These are phyloP conservation scores for Colletotrichum gigasporum DNA, from an alignment of 2,329 filamentous ascomycete genomes.

Conservation along the genomic window DNA sequence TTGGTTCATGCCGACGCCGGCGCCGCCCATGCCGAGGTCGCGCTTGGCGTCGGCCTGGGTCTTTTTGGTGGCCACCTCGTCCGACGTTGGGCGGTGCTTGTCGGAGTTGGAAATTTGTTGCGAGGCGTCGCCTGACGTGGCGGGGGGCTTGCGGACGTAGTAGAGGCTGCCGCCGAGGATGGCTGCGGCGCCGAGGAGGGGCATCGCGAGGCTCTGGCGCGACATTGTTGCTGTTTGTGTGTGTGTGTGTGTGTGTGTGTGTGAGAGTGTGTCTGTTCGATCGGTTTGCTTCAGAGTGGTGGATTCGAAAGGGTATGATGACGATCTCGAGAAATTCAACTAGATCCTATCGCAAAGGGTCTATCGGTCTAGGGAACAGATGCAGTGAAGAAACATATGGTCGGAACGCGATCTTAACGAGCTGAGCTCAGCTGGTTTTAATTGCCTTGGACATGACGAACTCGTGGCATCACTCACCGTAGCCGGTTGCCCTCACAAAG, in stretches of 20 bases:
- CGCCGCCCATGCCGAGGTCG: conserved; percentile 40
- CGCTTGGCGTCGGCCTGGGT: conserved; percentile 40
- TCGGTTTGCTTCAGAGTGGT: no score
- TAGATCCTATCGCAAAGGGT: no score
- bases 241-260: no score
- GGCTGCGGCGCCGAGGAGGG: conserved; percentile 18
- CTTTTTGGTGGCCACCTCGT: conserved; percentile 16
- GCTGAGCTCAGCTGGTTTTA: not conserved
- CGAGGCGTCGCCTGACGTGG: conserved; percentile 2
- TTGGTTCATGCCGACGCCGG: conserved; percentile 43
- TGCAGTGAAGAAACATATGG: no score
- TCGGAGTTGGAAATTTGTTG: conserved; percentile 5
- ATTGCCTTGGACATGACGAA: conserved; percentile 12
- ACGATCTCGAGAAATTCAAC: not conserved
- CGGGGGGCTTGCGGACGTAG: conserved; percentile 15
- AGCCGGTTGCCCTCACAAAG: not conserved
- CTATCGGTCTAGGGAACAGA: no score
- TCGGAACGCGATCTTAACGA: no score
- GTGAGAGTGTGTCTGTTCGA: no score
- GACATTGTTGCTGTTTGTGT: conserved; percentile 24
- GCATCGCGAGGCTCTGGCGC: conserved; percentile 1
- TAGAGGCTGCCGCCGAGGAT: conserved; percentile 29
- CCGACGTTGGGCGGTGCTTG: conserved; percentile 20
- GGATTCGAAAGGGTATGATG: not conserved
- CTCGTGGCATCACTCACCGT: conserved; percentile 27